These are phyloP conservation scores for Clitopilus hobsonii DNA, from an alignment of 768 basidiomycete species.

Conservation along the genomic window DNA sequence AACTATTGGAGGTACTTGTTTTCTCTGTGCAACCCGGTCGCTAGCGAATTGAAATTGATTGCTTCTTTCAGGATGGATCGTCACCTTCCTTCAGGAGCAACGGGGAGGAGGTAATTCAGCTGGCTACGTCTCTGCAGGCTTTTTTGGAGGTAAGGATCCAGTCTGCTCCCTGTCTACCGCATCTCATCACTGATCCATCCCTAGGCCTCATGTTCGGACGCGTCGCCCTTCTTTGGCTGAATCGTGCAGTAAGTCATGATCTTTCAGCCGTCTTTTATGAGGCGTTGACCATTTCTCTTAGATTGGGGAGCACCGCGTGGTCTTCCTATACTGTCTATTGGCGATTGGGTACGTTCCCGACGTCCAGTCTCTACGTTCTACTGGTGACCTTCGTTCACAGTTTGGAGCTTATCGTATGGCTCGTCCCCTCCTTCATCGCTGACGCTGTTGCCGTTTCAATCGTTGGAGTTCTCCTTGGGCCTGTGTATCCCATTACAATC, in stretches of 20 bases:
- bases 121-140: slow-evolving; percentile 56
- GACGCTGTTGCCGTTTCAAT: slow-evolving; percentile 59
- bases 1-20: slow-evolving; percentile 19
- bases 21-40: background rate
- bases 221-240: slow-evolving; percentile 30
- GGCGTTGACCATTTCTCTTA: slow-evolving; percentile 6
- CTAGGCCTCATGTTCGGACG: slow-evolving; percentile 35
- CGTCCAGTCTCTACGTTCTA: background rate
- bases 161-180: background rate
- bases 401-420: slow-evolving; percentile 59
- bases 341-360: slow-evolving; percentile 24
- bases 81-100: slow-evolving; percentile 39
- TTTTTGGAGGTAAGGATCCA: slow-evolving; percentile 42
- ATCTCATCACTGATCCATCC: background rate
- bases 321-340: slow-evolving; percentile 30
- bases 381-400: slow-evolving; percentile 14
- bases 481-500: slow-evolving; percentile 68
- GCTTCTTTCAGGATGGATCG: slow-evolving; percentile 39
- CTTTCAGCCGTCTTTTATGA: background rate
- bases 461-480: slow-evolving; percentile 61
- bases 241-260: slow-evolving; percentile 26
- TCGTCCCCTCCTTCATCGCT: slow-evolving; percentile 58
- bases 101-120: slow-evolving; percentile 42
- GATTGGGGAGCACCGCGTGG: slow-evolving; percentile 33
- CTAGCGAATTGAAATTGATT: background rate